Conservation (phyloP, 306 rosid species). For the Prunus mira region DNA sequence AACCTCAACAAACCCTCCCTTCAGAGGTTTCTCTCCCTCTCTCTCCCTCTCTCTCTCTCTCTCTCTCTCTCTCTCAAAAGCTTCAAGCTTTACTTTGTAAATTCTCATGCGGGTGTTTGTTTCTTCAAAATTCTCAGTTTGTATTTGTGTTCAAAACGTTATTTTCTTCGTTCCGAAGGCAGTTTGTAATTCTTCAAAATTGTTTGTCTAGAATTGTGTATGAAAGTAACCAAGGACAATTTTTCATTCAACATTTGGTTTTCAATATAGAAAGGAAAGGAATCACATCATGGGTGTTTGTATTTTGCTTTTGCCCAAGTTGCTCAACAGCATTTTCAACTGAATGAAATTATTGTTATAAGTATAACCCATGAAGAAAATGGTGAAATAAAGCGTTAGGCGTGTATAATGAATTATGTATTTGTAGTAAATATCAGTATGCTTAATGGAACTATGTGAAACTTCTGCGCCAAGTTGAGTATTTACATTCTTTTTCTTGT, state of each 20-base stretch:
- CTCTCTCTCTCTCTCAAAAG: background rate
- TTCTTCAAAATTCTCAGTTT: background rate
- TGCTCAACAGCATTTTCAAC: background rate
- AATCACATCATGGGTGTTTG: background rate
- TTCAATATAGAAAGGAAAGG: background rate
- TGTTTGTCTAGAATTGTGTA: background rate
- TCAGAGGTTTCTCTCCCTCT: constrained; percentile 40
- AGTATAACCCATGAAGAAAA: background rate
- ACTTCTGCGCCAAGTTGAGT: background rate
- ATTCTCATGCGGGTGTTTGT: background rate
- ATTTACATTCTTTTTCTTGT: background rate
- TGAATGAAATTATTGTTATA: background rate
- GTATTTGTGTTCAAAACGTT: background rate
- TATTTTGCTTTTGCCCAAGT: background rate
- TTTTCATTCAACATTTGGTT: background rate
- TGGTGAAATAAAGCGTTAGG: background rate
- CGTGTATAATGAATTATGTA: background rate
- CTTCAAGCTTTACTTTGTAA: background rate
- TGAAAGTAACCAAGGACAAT: background rate
- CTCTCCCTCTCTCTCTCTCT: background rate
- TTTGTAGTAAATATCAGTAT: background rate
- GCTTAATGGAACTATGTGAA: background rate
- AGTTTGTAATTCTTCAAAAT: background rate
- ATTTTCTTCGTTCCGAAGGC: background rate
- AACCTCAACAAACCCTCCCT: constrained; percentile 47